Base-by-base conservation (phyloP, 1,284 basidiomycete genomes). In the Cutaneotrichosporon sp. region DNA sequence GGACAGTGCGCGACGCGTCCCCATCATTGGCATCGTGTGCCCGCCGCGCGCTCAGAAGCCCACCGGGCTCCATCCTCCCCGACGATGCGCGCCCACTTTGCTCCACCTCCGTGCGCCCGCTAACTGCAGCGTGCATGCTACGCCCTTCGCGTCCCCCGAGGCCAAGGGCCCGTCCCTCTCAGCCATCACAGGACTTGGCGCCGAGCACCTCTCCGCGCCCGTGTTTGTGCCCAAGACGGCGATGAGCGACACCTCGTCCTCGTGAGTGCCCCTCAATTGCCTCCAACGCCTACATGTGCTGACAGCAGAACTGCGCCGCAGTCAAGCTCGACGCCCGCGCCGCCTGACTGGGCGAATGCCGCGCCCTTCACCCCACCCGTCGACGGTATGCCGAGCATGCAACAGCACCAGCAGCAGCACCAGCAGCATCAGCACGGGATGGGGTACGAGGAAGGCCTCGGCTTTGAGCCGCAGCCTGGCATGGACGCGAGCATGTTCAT, bases 151-250 rank as follows among this genome's bases (percentile, higher is more conserved):
- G 1, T 62, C 60, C 0, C 64, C 64, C 16, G 64, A 65, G 83
- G 88, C 62, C 47, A 69, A 68, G 29, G 11, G 57, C 16, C 56
- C 38, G 38, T 42, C 38, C 18, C 38, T 55, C 14, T 47, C 58
- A 16, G 13, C 54, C 2, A 22, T 54, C 13, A 46, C 56, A 3
- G 67, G 68, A 11, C 63, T 68, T 22, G 65, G 65, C 20, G 71
- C 52, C 16, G 73, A 68, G 62, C 69, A 75, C 54, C 68, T 76
- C 8, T 59, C 73, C 72, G 91, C 91, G 0, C 91, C 91, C 42
- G 87, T 92, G 46, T 94, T 94, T 67, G 87, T 94, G 24, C 91
- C 91, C 36, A 92, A 90, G 76, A 80, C 83, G 18, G 33, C 55
- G 13, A 63, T 76, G 29, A 71, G 73, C 34, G 64, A 67, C 38